These are phyloP conservation scores for Quercus suber DNA, from an alignment of 306 rosid genomes.

Conservation along the genomic window DNA sequence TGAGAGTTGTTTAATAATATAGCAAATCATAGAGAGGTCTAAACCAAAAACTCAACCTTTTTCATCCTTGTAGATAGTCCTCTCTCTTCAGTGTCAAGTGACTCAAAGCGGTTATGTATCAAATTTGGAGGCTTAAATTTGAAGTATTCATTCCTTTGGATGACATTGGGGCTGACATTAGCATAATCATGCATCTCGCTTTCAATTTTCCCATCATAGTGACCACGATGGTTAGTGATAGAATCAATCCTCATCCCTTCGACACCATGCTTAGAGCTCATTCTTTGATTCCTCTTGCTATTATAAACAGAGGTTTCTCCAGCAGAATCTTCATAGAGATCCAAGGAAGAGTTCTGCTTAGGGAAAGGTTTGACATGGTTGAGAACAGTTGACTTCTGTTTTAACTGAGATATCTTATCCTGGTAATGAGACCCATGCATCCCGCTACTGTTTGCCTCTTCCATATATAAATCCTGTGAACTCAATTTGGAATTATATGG, in stretches of 20 bases:
- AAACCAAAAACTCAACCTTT: constrained; percentile 40
- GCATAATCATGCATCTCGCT: constrained; percentile 45
- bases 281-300: constrained; percentile 44
- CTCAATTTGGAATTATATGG: constrained; percentile 47
- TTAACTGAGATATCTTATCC: constrained; percentile 50
- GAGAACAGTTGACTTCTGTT: constrained; percentile 37
- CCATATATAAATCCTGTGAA: constrained; percentile 57
- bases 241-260: constrained; percentile 57
- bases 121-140: constrained; percentile 54
- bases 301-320: constrained; percentile 49
- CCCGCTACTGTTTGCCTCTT: constrained; percentile 49
- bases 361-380: constrained; percentile 34
- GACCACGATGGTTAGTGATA: constrained; percentile 49
- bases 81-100: constrained; percentile 48
- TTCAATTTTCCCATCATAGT: constrained; percentile 42
- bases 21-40: constrained; percentile 4
- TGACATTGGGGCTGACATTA: constrained; percentile 35
- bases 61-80: constrained; percentile 34
- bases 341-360: constrained; percentile 58
- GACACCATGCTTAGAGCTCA: constrained; percentile 43
- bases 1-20: no score
- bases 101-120: constrained; percentile 28
- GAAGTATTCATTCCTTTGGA: constrained; percentile 44
- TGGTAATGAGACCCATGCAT: constrained; percentile 50
- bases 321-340: constrained; percentile 56